phyloP scores from a whole-genome alignment of 495 filamentous ascomycete species.

The Podospora conica region DNA sequence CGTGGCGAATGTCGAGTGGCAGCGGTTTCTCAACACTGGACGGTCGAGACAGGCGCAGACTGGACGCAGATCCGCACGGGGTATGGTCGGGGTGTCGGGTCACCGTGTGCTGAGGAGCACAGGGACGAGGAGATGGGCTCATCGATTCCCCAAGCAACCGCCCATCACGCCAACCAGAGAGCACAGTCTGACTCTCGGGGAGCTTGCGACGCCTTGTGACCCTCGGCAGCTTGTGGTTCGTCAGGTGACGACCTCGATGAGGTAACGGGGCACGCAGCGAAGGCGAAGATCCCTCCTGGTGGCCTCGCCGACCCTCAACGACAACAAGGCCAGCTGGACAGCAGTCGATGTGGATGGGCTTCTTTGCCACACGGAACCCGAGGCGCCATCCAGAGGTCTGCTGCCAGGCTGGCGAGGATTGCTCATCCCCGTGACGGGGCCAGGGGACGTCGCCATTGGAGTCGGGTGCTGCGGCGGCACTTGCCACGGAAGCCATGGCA shows the following conservation, averaged over 20 bases:
- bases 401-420: neutral
- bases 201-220: neutral
- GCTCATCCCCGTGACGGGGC: neutral
- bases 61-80: neutral
- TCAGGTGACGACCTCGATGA: slow-evolving; percentile 8
- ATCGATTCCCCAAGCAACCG: neutral
- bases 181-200: neutral
- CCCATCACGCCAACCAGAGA: slow-evolving; percentile 5
- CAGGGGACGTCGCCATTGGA: neutral
- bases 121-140: neutral
- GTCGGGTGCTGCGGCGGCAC: slow-evolving; percentile 5
- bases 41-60: neutral
- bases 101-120: slow-evolving; percentile 1
- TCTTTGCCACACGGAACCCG: neutral
- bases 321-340: neutral
- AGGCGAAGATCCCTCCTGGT: slow-evolving; percentile 6
- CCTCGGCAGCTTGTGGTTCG: slow-evolving; percentile 2
- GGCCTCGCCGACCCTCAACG: neutral
- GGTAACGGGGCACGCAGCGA: slow-evolving; percentile 1
- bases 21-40: neutral
- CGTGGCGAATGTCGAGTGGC: slow-evolving; percentile 3
- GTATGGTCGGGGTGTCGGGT: neutral
- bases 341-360: neutral
- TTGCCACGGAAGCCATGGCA: slow-evolving; percentile 4
- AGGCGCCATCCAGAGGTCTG: neutral